Evolutionary conservation across 495 filamentous ascomycete species (phyloP).

Genomic region (Penicillium maclennaniae): DNA sequence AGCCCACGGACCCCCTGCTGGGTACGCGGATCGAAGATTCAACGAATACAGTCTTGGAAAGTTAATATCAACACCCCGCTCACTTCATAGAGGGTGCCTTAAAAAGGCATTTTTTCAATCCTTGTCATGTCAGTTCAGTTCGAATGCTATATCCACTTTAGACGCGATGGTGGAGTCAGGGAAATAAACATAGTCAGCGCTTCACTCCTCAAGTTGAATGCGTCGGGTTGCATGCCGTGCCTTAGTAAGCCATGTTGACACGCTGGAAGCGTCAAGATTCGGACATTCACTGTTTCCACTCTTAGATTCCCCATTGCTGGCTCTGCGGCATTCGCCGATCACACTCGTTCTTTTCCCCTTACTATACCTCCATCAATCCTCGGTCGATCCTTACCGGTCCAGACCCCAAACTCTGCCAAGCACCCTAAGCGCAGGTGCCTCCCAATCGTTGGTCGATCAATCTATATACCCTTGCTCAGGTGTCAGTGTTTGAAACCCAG

Average conservation of each 20-base stretch:
- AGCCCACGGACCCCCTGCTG: not conserved
- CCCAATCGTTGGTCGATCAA: not conserved
- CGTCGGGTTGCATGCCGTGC: not conserved
- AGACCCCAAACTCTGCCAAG: not conserved
- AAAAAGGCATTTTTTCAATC: too few relatives aligned
- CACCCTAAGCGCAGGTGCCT: not conserved
- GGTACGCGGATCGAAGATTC: not conserved
- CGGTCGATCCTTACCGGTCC: not conserved
- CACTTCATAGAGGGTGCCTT: not conserved
- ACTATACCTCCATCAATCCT: not conserved
- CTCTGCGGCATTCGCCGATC: constrained; percentile 53
- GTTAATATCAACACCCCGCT: not conserved
- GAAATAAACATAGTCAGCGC: not conserved
- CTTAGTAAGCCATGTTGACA: constrained; percentile 19
- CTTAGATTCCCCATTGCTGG: constrained; percentile 10
- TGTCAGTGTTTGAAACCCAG: not conserved
- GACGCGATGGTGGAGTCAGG: not conserved
- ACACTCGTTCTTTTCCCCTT: constrained; percentile 47
- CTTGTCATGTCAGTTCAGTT: not conserved
- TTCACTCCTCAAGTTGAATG: not conserved
- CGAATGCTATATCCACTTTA: not conserved
- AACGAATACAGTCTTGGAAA: not conserved
- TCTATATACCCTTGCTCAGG: constrained; percentile 1
- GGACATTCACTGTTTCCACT: not conserved
- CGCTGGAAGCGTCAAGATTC: constrained; percentile 9